Percentiles rank a stretch among this genome's conserved stretches.
Evolutionary conservation across 2,329 filamentous ascomycete species (phyloP).

Genomic region (Acrocalymma vagum): DNA sequence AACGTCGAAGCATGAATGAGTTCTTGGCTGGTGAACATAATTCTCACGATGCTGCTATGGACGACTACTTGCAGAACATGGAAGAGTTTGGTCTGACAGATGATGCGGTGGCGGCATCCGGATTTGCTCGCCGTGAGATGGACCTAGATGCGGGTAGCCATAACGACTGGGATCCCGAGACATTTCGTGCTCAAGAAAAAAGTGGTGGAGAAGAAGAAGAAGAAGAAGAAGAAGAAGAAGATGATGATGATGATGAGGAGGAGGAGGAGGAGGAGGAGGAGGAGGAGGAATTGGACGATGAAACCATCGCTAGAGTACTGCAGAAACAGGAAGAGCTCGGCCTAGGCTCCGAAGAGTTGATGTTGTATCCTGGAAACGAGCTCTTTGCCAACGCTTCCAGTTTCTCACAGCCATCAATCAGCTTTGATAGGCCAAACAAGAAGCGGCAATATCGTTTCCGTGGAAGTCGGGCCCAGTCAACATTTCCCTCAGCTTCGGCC

Average conservation of each 20-base stretch:
- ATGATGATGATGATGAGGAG: constrained; percentile 50
- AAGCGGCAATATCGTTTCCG: constrained; percentile 27
- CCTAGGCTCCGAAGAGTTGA: constrained; percentile 65
- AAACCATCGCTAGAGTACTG: constrained; percentile 68
- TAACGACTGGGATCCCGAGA: constrained; percentile 43
- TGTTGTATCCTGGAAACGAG: constrained; percentile 63
- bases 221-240: constrained; percentile 46
- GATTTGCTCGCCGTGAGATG: constrained; percentile 44
- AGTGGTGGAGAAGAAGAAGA: constrained; percentile 21
- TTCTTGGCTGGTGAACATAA: constrained; percentile 29
- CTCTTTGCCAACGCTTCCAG: constrained; percentile 35
- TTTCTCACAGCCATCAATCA: constrained; percentile 15
- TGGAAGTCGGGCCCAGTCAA: constrained; percentile 21
- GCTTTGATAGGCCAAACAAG: constrained; percentile 36
- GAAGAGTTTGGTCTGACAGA: constrained; percentile 53
- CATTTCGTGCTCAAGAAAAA: constrained; percentile 35
- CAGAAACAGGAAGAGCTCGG: constrained; percentile 71
- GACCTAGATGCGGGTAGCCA: constrained; percentile 40
- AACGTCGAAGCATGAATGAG: constrained; percentile 29
- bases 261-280: constrained; percentile 52
- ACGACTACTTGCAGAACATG: constrained; percentile 78
- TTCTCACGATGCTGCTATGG: constrained; percentile 54
- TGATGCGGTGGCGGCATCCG: constrained; percentile 29
- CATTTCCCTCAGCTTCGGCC: constrained; percentile 63
- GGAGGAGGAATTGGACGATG: constrained; percentile 62